A percentile compares a stretch with the other conserved stretches of the same genome.
Conservation (phyloP, 1,139 yeast species). For the Debaryomyces singareniensis region DNA sequence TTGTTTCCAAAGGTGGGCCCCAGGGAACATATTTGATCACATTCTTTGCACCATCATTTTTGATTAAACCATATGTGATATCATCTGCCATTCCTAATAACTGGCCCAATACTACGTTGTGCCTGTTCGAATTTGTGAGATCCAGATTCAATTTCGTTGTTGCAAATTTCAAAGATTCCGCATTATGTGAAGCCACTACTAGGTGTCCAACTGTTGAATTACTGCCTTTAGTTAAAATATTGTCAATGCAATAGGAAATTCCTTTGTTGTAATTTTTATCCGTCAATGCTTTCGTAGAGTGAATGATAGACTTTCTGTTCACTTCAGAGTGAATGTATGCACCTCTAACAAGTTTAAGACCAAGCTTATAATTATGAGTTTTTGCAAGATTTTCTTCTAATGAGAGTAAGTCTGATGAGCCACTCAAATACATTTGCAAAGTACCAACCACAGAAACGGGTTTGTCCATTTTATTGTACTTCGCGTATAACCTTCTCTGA, state of each 20-base stretch:
- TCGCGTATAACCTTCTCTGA: constrained; percentile 74
- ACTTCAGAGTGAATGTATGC: constrained; percentile 93
- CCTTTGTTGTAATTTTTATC: constrained; percentile 74
- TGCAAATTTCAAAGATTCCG: constrained; percentile 68
- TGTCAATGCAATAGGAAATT: constrained; percentile 55
- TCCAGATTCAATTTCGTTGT: constrained; percentile 45
- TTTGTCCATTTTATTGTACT: constrained; percentile 56
- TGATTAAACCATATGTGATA: constrained; percentile 69
- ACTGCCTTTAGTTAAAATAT: constrained; percentile 44
- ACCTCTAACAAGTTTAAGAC: constrained; percentile 93
- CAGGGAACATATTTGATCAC: constrained; percentile 94
- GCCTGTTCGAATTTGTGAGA: constrained; percentile 47
- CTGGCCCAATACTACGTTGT: constrained; percentile 82
- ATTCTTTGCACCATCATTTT: constrained; percentile 57
- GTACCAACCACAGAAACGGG: constrained; percentile 82
- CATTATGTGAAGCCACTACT: constrained; percentile 90
- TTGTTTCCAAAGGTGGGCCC: constrained; percentile 96
- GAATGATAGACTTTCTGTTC: constrained; percentile 60
- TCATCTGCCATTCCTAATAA: constrained; percentile 95
- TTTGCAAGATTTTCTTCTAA: constrained; percentile 62
- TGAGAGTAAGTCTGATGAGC: constrained; percentile 56
- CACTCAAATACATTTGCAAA: constrained; percentile 84
- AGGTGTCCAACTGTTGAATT: constrained; percentile 68
- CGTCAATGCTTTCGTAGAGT: constrained; percentile 68
- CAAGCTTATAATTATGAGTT: constrained; percentile 62